Conservation (phyloP, 2,329 filamentous ascomycete species). For the Pseudocercospora pini-densiflorae region DNA sequence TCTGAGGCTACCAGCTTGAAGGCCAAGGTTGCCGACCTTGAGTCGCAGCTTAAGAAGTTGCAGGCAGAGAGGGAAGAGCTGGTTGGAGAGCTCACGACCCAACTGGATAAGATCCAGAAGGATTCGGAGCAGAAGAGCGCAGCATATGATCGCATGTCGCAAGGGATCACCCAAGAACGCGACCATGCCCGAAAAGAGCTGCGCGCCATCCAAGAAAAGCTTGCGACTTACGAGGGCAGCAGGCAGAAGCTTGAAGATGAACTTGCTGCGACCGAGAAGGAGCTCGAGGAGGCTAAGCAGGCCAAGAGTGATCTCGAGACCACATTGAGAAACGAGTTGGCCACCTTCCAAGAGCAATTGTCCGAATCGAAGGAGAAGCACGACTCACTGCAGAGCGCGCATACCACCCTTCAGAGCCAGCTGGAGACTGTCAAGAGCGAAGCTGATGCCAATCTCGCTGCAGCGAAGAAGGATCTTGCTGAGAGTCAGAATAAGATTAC, state of each 20-base stretch:
- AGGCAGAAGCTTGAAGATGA: slow-evolving; percentile 22
- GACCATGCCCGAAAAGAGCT: slow-evolving; percentile 30
- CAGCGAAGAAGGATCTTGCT: slow-evolving; percentile 23
- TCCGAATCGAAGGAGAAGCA: slow-evolving; percentile 18
- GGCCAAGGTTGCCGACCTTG: slow-evolving; percentile 22
- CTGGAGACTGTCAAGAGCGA: slow-evolving; percentile 22
- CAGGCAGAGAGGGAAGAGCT: slow-evolving; percentile 18
- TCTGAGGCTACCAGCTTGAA: slow-evolving; percentile 21
- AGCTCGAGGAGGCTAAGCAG: slow-evolving; percentile 21
- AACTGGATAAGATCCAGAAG: slow-evolving; percentile 22
- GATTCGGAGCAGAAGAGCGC: slow-evolving; percentile 16
- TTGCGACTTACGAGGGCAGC: slow-evolving; percentile 15
- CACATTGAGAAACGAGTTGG: slow-evolving; percentile 21
- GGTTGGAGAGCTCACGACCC: slow-evolving; percentile 18
- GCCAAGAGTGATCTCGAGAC: slow-evolving; percentile 18
- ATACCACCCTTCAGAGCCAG: slow-evolving; percentile 19
- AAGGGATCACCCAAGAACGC: slow-evolving; percentile 30
- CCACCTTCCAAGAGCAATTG: slow-evolving; percentile 21
- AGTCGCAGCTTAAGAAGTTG: slow-evolving; percentile 20
- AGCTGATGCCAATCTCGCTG: slow-evolving; percentile 18
- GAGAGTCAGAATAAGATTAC: slow-evolving; percentile 20
- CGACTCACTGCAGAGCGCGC: slow-evolving; percentile 16
- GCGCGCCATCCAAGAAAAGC: slow-evolving; percentile 20
- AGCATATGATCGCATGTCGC: slow-evolving; percentile 27
- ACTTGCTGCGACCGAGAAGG: slow-evolving; percentile 19